Base-by-base conservation (phyloP, 2,329 filamentous ascomycete genomes). In the Colletotrichum sojae region DNA sequence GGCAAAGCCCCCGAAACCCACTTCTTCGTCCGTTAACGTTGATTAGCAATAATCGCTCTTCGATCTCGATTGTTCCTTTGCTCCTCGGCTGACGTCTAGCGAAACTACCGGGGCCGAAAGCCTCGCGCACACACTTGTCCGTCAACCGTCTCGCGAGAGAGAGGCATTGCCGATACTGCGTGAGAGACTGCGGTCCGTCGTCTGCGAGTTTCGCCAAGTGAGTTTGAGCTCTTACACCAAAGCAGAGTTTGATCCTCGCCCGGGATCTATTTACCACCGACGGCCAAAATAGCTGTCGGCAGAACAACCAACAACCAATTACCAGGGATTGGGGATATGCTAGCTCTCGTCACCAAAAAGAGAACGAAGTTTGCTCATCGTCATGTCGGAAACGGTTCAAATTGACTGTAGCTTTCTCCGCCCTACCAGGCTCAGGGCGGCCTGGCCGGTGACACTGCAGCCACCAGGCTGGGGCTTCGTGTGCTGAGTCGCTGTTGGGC, bases 281-380 rank as follows among this genome's bases (percentile, higher is more conserved):
- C 27, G 18, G 43, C 25, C 18, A 20, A 22, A 53, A 20, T 40
- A 31, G 48, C 12, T 27, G 18, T 46, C 3, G 31, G 31, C 31
- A 36, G 31, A 36, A 36, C 31, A 36, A 6, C 8, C 52, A 40
- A 43, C 40, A 36, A 57, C 25, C 59, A 63, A 16, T 31, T 10
- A 53, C 43, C 64, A 52, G 53, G 64, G 18, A 45, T 25, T 51
- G 20, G 22, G 54, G n/a, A 27, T 27, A 31, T 6, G 18, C 15
- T 57, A 10, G 39, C 20, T 54, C 45, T 43, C 39, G 16, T 20
- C 27, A 45, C 25, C 18, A 22, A 46, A 9, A 48, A 45, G 39
- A 52, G 48, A 27, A 13, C n/a, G 16, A 55, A n/a, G n/a, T 48
- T 18, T 55, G 62, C 48, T 31, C 61, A 65, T 69, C 54, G 20